Evolutionary conservation across 352 stramenopile species (phyloP).

Genomic region (Phytophthora cryptogea): DNA sequence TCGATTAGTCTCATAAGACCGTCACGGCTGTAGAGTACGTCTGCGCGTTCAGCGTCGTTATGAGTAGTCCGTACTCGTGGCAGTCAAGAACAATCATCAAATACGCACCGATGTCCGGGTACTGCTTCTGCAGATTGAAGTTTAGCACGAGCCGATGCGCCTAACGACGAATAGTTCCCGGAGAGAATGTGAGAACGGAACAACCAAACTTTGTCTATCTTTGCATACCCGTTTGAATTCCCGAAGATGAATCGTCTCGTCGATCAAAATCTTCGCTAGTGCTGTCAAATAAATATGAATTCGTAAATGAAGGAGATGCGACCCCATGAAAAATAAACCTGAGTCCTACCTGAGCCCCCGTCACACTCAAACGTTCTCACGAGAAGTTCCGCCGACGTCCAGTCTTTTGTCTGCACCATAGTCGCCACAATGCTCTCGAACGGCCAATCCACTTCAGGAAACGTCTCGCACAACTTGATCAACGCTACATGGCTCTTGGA

Average conservation of each 20-base stretch:
- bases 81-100: neutral
- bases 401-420: conserved; percentile 63
- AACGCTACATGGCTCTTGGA: conserved; percentile 55
- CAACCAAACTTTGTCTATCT: neutral
- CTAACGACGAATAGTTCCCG: conserved; percentile 18
- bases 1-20: conserved; percentile 62
- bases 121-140: conserved; percentile 52
- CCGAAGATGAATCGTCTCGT: conserved; percentile 52
- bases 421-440: conserved; percentile 36
- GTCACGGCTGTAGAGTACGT: conserved; percentile 69
- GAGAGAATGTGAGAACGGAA: neutral
- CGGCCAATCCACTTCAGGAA: conserved; percentile 37
- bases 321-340: neutral
- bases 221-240: conserved; percentile 63
- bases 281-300: conserved; percentile 12
- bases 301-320: too few relatives aligned
- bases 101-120: conserved; percentile 54
- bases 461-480: conserved; percentile 53
- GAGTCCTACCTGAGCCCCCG: conserved; percentile 8
- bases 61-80: neutral
- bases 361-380: conserved; percentile 43
- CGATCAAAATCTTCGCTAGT: conserved; percentile 48
- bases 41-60: conserved; percentile 6
- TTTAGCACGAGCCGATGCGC: conserved; percentile 62
- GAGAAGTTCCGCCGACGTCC: conserved; percentile 58